Base-by-base conservation (phyloP, 2,329 filamentous ascomycete genomes). In the Venturia nashicola region DNA sequence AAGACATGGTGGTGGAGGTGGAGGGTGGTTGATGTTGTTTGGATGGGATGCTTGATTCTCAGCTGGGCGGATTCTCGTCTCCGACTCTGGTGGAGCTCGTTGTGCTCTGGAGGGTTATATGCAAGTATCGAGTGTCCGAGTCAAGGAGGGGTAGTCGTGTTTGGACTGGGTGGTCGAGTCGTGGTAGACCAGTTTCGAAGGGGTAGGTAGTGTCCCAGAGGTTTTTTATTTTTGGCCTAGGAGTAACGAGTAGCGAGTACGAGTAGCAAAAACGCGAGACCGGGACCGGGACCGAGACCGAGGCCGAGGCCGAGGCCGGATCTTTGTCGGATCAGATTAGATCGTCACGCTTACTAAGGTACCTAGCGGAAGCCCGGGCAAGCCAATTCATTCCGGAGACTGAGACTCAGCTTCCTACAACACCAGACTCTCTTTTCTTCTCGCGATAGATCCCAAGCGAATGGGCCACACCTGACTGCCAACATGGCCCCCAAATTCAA, bases 401-500 rank as follows among this genome's bases (percentile, higher is more conserved):
- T 23, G 6, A n/a, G n/a, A 36, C 34, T n/a, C n/a, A n/a, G 6
- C 5, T 39, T 1, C 7, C 51, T 39, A 11, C 20, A 39, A 20
- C 61, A 51, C 43, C 61, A 39, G 8, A 9, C 51, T 16, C 61
- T 16, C 54, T 64, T 63, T 27, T 65, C 59, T 70, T 68, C 68
- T 68, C 68, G 63, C 69, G 71, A 68, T 73, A 62, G 68, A 68
- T 5, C 61, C 64, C 67, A 67, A 67, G 65, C 62, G 68, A 68
- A 63, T 44, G 66, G 67, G 68, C 46, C 61, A 67, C 64, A 66
- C 62, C 65, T 64, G 48, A 64, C 54, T 61, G 57, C 34, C 66
- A 48, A 40, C 61, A 86, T 86, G 84, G 81, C 82, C 69, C 80
- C 82, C 68, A 84, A 83, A 74, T 80, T 78, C 70, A 84, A 82